phyloP scores from a whole-genome alignment of 306 rosid species.

The Trifolium subterraneum region DNA sequence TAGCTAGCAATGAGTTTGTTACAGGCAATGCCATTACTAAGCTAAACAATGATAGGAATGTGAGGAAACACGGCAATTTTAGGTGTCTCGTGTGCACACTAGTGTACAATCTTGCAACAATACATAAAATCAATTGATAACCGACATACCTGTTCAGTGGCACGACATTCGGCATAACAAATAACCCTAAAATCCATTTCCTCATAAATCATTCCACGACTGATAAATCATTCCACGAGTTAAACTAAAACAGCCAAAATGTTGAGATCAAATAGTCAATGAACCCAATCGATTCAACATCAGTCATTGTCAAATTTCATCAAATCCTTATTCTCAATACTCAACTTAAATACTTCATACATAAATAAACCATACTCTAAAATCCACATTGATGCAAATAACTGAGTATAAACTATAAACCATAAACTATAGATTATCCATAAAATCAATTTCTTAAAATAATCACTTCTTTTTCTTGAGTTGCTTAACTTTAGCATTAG shows the following conservation, averaged over 20 bases:
- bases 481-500: conserved; percentile 44
- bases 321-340: conserved; percentile 26
- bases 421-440: not conserved
- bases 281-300: conserved; percentile 13
- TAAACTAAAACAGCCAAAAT: not conserved
- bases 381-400: conserved; percentile 22
- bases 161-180: conserved; percentile 17
- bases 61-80: not conserved
- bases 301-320: conserved; percentile 10
- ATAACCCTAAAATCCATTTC: not conserved
- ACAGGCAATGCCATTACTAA: not conserved
- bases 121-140: not conserved
- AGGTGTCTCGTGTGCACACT: not conserved
- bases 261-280: not conserved
- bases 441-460: not conserved
- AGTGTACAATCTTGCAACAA: conserved; percentile 1
- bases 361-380: not conserved
- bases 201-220: not conserved
- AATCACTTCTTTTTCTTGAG: conserved; percentile 52
- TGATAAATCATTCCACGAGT: not conserved
- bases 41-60: not conserved
- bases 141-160: not conserved
- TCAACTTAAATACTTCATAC: not conserved
- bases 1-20: not conserved
- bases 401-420: not conserved